A percentile compares a stretch with the other conserved stretches of the same genome.
Conservation (phyloP, 208 protist genomes). For the Acanthamoeba lenticulata region DNA sequence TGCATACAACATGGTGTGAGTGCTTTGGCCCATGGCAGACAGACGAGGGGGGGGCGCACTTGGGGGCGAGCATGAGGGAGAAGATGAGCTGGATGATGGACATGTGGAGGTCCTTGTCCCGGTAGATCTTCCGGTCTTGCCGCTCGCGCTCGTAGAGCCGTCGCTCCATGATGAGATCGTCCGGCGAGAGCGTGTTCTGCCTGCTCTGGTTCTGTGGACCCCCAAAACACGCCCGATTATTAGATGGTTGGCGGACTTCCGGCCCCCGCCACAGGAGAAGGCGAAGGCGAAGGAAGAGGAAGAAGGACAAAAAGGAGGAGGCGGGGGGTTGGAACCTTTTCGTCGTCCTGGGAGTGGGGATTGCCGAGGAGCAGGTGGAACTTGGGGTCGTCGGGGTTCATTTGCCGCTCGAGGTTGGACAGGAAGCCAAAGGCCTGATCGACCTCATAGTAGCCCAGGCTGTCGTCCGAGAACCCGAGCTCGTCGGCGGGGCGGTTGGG, state of each 20-base stretch:
- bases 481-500: background rate
- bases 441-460: background rate
- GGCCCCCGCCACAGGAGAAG: too few relatives aligned
- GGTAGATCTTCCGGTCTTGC: conserved; percentile 59
- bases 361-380: background rate
- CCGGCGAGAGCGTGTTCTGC: background rate
- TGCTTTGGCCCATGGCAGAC: background rate
- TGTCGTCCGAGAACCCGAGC: background rate
- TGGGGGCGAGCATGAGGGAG: conserved; percentile 10
- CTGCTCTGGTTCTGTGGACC: background rate
- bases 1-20: background rate
- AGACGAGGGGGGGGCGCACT: background rate
- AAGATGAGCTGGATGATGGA: conserved; percentile 56
- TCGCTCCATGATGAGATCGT: conserved; percentile 12
- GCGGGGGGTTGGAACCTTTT: too few relatives aligned
- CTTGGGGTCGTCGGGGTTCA: background rate
- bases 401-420: background rate
- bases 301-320: too few relatives aligned
- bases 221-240: background rate
- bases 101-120: background rate
- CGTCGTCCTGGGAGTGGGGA: background rate
- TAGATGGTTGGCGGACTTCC: background rate
- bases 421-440: background rate
- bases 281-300: too few relatives aligned
- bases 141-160: conserved; percentile 19